Percentiles rank a stretch among this genome's conserved stretches.
phyloP scores from a whole-genome alignment of 139 green algal species.

The Picochlorum sp. region DNA sequence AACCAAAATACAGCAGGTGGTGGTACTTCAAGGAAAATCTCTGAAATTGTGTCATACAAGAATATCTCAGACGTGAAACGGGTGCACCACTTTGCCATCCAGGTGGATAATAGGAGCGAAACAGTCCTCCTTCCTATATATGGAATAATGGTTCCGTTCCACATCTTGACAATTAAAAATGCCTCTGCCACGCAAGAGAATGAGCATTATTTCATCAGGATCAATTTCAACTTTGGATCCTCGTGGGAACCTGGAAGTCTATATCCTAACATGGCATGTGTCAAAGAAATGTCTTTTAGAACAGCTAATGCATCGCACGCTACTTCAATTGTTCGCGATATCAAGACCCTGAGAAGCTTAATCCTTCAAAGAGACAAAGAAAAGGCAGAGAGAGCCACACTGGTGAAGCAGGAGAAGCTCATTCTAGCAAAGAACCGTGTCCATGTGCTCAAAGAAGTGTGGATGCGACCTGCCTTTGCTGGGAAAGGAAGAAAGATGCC shows the following conservation, averaged over 20 bases:
- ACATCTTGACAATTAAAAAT: conserved; percentile 90
- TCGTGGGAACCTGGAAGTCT: conserved; percentile 62
- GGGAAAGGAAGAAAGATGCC: conserved; percentile 85
- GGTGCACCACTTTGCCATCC: conserved; percentile 53
- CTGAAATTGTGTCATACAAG: conserved; percentile 71
- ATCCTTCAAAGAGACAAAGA: conserved; percentile 84
- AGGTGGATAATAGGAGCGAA: conserved; percentile 72
- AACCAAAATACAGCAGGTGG: neutral
- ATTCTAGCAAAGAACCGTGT: conserved; percentile 48
- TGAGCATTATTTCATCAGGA: conserved; percentile 71
- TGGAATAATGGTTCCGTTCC: conserved; percentile 92
- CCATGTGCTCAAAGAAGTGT: conserved; percentile 83
- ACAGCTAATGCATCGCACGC: conserved; percentile 62
- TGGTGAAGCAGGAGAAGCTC: conserved; percentile 93
- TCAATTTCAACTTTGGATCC: conserved; percentile 87
- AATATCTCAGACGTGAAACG: conserved; percentile 57
- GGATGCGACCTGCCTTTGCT: conserved; percentile 81
- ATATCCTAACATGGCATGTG: conserved; percentile 60
- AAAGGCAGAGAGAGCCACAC: conserved; percentile 79
- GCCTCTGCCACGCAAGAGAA: conserved; percentile 66
- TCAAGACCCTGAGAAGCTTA: conserved; percentile 76
- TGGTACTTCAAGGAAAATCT: conserved; percentile 28
- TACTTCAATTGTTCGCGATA: conserved; percentile 68
- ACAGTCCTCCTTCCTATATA: conserved; percentile 93
- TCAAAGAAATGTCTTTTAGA: conserved; percentile 93